phyloP scores from a whole-genome alignment of 805 yeast species.

The Metschnikowia sp. region DNA sequence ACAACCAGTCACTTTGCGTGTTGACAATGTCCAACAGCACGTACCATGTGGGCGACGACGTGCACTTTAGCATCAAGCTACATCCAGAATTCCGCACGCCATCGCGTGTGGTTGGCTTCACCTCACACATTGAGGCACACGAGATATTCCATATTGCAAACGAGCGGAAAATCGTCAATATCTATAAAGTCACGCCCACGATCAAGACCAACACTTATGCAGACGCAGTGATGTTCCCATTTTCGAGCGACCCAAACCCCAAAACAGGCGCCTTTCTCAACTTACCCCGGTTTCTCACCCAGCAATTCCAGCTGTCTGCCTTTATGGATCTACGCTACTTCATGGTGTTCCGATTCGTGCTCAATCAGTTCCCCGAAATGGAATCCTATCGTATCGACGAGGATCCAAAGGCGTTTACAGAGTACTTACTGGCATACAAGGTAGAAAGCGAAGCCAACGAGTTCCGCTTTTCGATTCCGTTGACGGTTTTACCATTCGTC shows the following conservation, averaged over 20 bases:
- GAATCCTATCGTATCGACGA: constrained; percentile 7
- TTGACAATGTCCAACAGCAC: constrained; percentile 32
- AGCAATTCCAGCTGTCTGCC: constrained; percentile 35
- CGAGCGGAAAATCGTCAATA: constrained; percentile 19
- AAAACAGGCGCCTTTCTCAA: constrained; percentile 14
- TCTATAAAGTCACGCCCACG: constrained; percentile 34
- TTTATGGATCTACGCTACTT: constrained; percentile 36
- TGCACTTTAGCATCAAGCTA: constrained; percentile 30
- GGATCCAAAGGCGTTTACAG: constrained; percentile 12
- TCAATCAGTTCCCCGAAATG: constrained; percentile 23
- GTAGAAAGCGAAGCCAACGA: constrained; percentile 14
- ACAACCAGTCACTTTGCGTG: constrained; percentile 30
- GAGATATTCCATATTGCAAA: constrained; percentile 29
- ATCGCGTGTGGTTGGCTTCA: constrained; percentile 31
- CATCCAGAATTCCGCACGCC: constrained; percentile 9
- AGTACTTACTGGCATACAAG: constrained; percentile 13
- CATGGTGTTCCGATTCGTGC: constrained; percentile 35
- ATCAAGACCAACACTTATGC: constrained; percentile 33
- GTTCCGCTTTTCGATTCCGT: constrained; percentile 15
- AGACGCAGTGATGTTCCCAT: constrained; percentile 22
- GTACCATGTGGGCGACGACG: constrained; percentile 39
- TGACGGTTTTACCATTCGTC: constrained; percentile 12
- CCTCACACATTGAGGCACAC: constrained; percentile 38
- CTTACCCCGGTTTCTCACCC: constrained; percentile 30
- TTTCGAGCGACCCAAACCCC: constrained; percentile 16